Conservation (phyloP, 805 yeast species). For the Schizosaccharomyces octosporus region DNA sequence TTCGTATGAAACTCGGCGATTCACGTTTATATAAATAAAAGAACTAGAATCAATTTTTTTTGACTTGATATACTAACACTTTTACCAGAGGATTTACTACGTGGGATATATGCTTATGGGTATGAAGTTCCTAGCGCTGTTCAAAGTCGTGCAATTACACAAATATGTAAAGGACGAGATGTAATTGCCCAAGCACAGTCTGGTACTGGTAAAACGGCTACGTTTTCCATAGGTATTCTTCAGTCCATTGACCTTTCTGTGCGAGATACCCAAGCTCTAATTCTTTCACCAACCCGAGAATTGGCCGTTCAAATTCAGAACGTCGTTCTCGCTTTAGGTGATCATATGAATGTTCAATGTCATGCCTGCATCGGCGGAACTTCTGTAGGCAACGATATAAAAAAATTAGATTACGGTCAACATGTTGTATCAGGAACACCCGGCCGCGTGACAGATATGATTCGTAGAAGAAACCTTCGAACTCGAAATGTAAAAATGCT, state of each 20-base stretch:
- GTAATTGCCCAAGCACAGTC: conserved; percentile 97
- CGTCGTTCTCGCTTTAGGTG: conserved; percentile 68
- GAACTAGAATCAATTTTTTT: conserved; percentile 25
- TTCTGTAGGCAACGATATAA: conserved; percentile 54
- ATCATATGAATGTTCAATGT: conserved; percentile 60
- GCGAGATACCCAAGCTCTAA: conserved; percentile 65
- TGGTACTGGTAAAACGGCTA: conserved; percentile 98
- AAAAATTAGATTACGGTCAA: conserved; percentile 50
- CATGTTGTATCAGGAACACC: conserved; percentile 95
- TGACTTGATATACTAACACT: conserved; percentile 29
- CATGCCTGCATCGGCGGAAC: conserved; percentile 93
- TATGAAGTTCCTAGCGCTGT: conserved; percentile 92
- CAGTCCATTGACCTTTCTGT: conserved; percentile 57
- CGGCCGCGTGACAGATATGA: conserved; percentile 80
- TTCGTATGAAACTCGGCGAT: not conserved
- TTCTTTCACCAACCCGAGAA: conserved; percentile 89
- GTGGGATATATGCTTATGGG: conserved; percentile 20
- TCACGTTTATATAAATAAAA: no score
- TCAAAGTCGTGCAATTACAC: conserved; percentile 91
- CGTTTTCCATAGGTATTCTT: conserved; percentile 81
- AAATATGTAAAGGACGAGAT: conserved; percentile 60
- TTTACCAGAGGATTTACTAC: conserved; percentile 29
- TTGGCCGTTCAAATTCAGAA: conserved; percentile 79
- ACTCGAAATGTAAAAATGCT: conserved; percentile 66
- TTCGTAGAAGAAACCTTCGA: conserved; percentile 52